Conservation (phyloP, 1,139 yeast species). For the Debaryomyces subglobosus region DNA sequence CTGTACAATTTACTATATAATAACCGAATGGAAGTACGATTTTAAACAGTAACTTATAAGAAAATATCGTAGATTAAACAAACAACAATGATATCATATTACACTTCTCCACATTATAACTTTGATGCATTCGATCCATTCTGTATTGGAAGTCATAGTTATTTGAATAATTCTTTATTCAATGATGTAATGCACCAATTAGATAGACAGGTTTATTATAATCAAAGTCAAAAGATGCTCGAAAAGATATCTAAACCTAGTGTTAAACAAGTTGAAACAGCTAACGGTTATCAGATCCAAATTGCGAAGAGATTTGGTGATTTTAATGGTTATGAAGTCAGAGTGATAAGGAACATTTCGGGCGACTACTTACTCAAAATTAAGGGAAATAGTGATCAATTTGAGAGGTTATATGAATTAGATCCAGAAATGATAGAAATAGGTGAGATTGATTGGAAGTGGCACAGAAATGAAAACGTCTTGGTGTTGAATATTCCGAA, state of each 20-base stretch:
- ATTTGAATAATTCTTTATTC: background rate
- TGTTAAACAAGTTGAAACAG: slow-evolving; percentile 41
- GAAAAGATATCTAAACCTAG: background rate
- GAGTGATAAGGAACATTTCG: slow-evolving; percentile 30
- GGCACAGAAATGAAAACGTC: slow-evolving; percentile 32
- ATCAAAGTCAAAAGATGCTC: background rate
- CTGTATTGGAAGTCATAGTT: background rate
- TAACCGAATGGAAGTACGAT: background rate
- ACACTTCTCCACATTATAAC: background rate
- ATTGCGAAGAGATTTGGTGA: slow-evolving; percentile 39
- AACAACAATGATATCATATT: background rate
- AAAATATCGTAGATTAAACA: background rate
- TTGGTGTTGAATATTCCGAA: slow-evolving; percentile 48
- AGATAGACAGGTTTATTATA: background rate
- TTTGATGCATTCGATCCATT: background rate
- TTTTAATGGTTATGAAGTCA: slow-evolving; percentile 44
- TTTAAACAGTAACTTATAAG: background rate
- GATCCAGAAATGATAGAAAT: slow-evolving; percentile 37
- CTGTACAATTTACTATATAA: background rate
- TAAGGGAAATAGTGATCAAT: slow-evolving; percentile 35
- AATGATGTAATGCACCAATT: background rate
- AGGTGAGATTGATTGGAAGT: slow-evolving; percentile 40
- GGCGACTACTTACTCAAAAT: slow-evolving; percentile 30
- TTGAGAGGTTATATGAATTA: slow-evolving; percentile 38
- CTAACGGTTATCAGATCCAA: slow-evolving; percentile 42